These are phyloP conservation scores for Flaveria floridana DNA, from an alignment of 140 eudicot genomes.

Conservation along the genomic window DNA sequence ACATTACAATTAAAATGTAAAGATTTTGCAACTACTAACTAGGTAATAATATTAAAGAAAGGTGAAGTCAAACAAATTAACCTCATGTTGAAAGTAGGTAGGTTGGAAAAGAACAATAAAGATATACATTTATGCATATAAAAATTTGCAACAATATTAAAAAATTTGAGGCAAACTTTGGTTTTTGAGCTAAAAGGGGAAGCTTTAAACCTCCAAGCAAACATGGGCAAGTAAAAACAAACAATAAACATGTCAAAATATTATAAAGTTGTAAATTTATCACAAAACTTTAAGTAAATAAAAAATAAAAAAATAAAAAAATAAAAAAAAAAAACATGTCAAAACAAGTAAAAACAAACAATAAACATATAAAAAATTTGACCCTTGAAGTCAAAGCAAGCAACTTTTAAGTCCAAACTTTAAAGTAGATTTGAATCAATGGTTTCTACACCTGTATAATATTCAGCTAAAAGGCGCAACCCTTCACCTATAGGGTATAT, in stretches of 20 bases:
- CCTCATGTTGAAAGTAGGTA: not conserved
- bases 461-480: not conserved
- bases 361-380: not conserved
- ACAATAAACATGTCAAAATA: not conserved
- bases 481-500: not conserved
- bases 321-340: not conserved
- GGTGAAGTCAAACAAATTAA: not conserved
- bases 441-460: not conserved
- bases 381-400: constrained; percentile 4
- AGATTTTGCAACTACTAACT: not conserved
- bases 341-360: not conserved
- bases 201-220: not conserved
- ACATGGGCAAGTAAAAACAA: constrained; percentile 1
- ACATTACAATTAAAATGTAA: not conserved
- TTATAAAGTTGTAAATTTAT: not conserved
- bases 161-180: not conserved
- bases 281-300: not conserved
- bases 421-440: not conserved
- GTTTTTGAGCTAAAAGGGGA: not conserved
- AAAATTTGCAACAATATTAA: not conserved
- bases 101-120: not conserved
- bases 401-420: not conserved
- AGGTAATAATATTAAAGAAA: not conserved
- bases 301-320: no score
- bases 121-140: not conserved